phyloP scores from a whole-genome alignment of 148 eudicot species.

The Fallopia convolvulus region DNA sequence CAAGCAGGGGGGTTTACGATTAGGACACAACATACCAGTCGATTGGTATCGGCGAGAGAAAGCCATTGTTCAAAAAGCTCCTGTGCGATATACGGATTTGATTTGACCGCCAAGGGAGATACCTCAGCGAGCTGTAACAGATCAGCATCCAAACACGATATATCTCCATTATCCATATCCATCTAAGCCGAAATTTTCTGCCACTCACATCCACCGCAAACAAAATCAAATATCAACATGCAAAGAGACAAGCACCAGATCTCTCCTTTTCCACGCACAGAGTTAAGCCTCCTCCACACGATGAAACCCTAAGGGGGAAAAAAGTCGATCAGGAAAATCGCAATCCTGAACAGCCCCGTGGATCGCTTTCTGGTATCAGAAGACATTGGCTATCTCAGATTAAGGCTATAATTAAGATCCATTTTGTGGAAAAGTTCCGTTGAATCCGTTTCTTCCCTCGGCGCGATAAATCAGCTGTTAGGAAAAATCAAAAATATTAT shows the following conservation, averaged over 20 bases:
- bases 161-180: constrained; percentile 78
- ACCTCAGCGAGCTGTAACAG: constrained; percentile 71
- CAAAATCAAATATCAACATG: constrained; percentile 20
- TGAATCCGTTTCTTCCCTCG: not conserved
- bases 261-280: not conserved
- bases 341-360: not conserved
- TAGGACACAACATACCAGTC: constrained; percentile 36
- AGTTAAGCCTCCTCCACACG: not conserved
- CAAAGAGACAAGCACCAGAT: constrained; percentile 6
- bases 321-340: not conserved
- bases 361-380: not conserved
- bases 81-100: constrained; percentile 62
- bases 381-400: constrained; percentile 12
- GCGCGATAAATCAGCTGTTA: not conserved
- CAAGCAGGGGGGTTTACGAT: not conserved
- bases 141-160: constrained; percentile 60
- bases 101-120: constrained; percentile 57
- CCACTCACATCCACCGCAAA: constrained; percentile 15
- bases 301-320: not conserved
- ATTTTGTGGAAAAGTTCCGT: not conserved
- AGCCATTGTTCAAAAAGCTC: constrained; percentile 87
- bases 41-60: constrained; percentile 61
- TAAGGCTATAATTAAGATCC: constrained; percentile 1
- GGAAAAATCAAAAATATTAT: not conserved
- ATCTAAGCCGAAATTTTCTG: constrained; percentile 25